These are phyloP conservation scores for Nannochloropsis gaditana DNA, from an alignment of 108 stramenopile species.

Conservation along the genomic window DNA sequence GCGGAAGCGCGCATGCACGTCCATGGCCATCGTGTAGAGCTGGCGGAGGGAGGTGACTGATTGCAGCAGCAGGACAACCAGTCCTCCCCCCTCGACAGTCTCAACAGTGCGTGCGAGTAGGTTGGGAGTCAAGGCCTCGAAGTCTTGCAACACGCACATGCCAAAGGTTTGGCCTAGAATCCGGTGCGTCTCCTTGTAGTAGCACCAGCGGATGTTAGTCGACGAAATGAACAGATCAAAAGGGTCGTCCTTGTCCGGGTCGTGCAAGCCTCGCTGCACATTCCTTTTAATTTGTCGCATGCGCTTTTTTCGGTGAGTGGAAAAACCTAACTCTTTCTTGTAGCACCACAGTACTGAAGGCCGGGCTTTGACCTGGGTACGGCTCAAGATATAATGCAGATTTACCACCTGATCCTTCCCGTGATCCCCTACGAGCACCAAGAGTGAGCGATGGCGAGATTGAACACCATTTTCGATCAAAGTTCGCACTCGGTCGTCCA, in stretches of 20 bases:
- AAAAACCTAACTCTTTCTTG: constrained; percentile 94
- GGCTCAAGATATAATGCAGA: constrained; percentile 79
- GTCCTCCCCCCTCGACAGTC: constrained; percentile 94
- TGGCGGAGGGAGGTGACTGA: constrained; percentile 90
- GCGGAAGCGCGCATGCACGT: constrained; percentile 92
- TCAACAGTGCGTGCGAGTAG: constrained; percentile 96
- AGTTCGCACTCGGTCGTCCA: constrained; percentile 88
- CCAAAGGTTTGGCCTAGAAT: constrained; percentile 92
- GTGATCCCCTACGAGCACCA: constrained; percentile 95
- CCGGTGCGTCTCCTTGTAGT: constrained; percentile 94
- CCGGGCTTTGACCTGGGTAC: constrained; percentile 68
- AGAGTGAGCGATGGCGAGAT: constrained; percentile 70
- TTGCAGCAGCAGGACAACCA: constrained; percentile 82
- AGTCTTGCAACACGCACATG: constrained; percentile 93
- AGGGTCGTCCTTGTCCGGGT: constrained; percentile 62
- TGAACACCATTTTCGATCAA: constrained; percentile 80
- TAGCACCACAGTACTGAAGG: constrained; percentile 97
- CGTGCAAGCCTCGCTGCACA: constrained; percentile 67
- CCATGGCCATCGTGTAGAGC: constrained; percentile 96
- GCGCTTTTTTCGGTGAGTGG: constrained; percentile 70
- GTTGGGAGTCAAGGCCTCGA: constrained; percentile 97
- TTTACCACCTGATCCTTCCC: constrained; percentile 95
- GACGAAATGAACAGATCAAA: constrained; percentile 95
- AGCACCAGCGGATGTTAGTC: constrained; percentile 94
- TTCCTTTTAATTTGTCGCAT: constrained; percentile 93